Conservation (phyloP, 2,329 filamentous ascomycete genomes). For the Venturia aucupariae region DNA sequence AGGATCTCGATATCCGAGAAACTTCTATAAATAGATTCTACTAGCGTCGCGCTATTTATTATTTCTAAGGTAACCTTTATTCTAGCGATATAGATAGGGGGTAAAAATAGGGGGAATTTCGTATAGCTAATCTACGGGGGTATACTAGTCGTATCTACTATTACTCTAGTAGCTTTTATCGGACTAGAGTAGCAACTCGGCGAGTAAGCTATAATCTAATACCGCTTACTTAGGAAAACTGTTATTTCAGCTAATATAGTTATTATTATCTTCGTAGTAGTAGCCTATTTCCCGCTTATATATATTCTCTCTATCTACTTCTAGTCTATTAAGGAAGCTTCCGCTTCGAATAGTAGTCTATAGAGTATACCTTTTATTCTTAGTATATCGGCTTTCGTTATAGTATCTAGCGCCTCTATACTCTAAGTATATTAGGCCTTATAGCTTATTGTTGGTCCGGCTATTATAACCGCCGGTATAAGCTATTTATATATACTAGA, state of each 20-base stretch:
- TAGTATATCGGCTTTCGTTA: conserved; percentile 18
- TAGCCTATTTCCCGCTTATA: conserved; percentile 28
- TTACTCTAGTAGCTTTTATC: conserved; percentile 24
- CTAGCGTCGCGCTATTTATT: not conserved
- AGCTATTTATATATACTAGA: conserved; percentile 36
- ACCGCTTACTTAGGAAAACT: conserved; percentile 30
- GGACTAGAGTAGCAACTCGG: conserved; percentile 28
- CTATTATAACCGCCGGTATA: conserved; percentile 25
- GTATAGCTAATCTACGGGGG: not conserved
- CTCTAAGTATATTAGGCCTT: conserved; percentile 27
- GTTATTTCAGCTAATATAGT: conserved; percentile 25
- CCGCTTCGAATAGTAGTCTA: conserved; percentile 30
- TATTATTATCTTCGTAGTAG: conserved; percentile 29
- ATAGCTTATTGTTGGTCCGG: conserved; percentile 22
- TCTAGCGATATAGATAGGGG: not conserved
- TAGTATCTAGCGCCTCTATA: conserved; percentile 21
- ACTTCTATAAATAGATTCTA: conserved; percentile 35
- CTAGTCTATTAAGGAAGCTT: conserved; percentile 30
- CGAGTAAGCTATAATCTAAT: conserved; percentile 32
- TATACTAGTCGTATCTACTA: conserved; percentile 7
- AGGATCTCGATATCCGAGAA: not conserved
- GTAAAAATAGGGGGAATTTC: not conserved
- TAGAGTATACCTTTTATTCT: conserved; percentile 36
- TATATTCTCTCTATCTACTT: conserved; percentile 43
- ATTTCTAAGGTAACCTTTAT: not conserved